Conservation (phyloP, 352 stramenopile genomes). For the Phytophthora sp. region DNA sequence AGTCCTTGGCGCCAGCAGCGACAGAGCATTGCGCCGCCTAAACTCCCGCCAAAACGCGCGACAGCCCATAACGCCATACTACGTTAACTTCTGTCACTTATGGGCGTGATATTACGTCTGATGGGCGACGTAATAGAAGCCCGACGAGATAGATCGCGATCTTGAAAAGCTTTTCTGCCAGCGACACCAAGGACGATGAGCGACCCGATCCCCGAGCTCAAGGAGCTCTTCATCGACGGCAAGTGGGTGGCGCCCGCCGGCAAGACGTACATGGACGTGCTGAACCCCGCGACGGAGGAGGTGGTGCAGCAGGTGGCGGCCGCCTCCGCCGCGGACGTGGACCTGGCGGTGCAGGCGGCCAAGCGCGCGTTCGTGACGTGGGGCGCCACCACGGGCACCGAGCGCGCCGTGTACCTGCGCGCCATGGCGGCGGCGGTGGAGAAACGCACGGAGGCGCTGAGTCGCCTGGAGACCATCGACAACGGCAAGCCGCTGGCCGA, state of each 20-base stretch:
- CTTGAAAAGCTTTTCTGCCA: background rate
- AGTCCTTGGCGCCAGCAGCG: background rate
- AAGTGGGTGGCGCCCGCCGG: constrained; percentile 50
- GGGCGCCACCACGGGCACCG: constrained; percentile 40
- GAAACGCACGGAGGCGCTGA: constrained; percentile 37
- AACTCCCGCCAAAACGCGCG: no score
- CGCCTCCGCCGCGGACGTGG: constrained; percentile 50
- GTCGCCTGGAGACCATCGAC: constrained; percentile 70
- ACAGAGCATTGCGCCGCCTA: background rate
- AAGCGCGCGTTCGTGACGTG: constrained; percentile 39
- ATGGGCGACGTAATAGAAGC: background rate
- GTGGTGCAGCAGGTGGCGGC: constrained; percentile 60
- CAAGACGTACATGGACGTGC: constrained; percentile 59
- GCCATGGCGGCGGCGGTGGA: constrained; percentile 17
- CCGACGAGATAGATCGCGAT: no score
- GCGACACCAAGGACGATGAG: constrained; percentile 11
- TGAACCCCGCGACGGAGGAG: constrained; percentile 61
- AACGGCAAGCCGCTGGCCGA: constrained; percentile 69
- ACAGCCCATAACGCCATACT: no score
- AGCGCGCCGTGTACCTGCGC: constrained; percentile 51
- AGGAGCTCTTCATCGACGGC: constrained; percentile 70
- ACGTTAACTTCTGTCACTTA: background rate
- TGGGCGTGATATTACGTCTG: background rate
- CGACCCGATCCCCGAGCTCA: constrained; percentile 43
- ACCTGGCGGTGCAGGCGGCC: constrained; percentile 49